Evolutionary conservation across 352 stramenopile genomes (phyloP).

Genomic region (Peronospora tabacina): DNA sequence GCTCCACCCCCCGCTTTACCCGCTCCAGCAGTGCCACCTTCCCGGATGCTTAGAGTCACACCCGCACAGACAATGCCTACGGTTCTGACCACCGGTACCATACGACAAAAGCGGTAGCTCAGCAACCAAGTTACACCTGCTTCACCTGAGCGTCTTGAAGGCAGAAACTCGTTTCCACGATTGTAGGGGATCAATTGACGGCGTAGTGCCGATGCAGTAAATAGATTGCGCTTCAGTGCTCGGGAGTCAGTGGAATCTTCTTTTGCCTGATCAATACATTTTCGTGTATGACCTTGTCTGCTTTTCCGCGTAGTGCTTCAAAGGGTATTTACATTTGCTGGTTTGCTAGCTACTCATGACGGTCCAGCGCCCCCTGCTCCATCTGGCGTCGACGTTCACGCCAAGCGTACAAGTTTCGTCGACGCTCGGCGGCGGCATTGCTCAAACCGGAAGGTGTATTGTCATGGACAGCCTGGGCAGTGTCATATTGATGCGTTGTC

Average conservation of each 20-base stretch:
- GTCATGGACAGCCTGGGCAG: constrained; percentile 3
- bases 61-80: too few relatives aligned
- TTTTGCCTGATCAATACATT: constrained; percentile 12
- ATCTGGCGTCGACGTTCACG: constrained; percentile 13
- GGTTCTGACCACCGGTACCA: too few relatives aligned
- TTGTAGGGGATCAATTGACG: neutral
- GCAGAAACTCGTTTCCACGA: neutral
- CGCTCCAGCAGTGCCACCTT: neutral
- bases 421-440: constrained; percentile 15
- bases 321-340: too few relatives aligned
- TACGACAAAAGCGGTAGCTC: too few relatives aligned
- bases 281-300: neutral
- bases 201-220: neutral
- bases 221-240: too few relatives aligned
- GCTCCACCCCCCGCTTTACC: too few relatives aligned
- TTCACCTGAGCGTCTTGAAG: too few relatives aligned
- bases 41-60: too few relatives aligned
- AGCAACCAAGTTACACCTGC: too few relatives aligned
- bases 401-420: constrained; percentile 26
- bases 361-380: constrained; percentile 5
- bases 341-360: constrained; percentile 11
- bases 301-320: neutral
- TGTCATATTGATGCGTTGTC: constrained; percentile 2
- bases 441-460: constrained; percentile 18
- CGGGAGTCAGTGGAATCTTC: constrained; percentile 16